phyloP scores from a whole-genome alignment of 2,329 filamentous ascomycete species.

The Coleophoma eucalyptorum region DNA sequence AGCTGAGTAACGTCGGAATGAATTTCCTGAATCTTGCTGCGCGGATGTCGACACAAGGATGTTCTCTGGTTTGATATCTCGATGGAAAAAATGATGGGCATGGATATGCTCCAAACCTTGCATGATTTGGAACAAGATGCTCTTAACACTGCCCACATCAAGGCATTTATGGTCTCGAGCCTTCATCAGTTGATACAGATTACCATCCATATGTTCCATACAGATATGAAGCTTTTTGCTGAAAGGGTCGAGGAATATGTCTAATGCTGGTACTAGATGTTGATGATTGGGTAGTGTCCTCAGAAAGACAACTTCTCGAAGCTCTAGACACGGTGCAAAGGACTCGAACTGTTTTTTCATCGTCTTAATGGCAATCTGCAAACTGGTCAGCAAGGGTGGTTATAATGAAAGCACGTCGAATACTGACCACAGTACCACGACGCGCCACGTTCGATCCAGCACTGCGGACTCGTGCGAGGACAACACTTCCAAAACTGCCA shows the following conservation, averaged over 20 bases:
- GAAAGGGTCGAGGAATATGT: slow-evolving; percentile 96
- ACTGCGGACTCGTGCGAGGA: slow-evolving; percentile 84
- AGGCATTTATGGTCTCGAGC: slow-evolving; percentile 91
- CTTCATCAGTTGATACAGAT: slow-evolving; percentile 99
- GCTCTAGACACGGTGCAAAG: slow-evolving; percentile 82
- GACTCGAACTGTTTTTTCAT: slow-evolving; percentile 99
- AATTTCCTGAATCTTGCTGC: slow-evolving; percentile 70
- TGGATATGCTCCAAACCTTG: slow-evolving; percentile 96
- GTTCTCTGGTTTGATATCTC: slow-evolving; percentile 98
- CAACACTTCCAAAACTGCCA: slow-evolving; percentile 96
- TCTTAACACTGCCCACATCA: slow-evolving; percentile 90
- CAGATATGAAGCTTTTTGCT: slow-evolving; percentile 95
- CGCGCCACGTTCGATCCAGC: slow-evolving; percentile 86
- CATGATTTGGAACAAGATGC: slow-evolving; percentile 95
- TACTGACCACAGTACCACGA: slow-evolving; percentile 84
- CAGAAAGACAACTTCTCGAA: slow-evolving; percentile 95
- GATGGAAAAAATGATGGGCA: slow-evolving; percentile 95
- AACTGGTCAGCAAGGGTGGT: slow-evolving; percentile 6
- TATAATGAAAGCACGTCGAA: not conserved
- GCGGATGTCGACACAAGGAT: slow-evolving; percentile 91
- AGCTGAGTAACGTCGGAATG: slow-evolving; percentile 89
- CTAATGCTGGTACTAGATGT: slow-evolving; percentile 93
- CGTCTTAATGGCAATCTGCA: slow-evolving; percentile 94
- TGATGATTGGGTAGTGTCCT: slow-evolving; percentile 82
- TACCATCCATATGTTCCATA: slow-evolving; percentile 99